These are phyloP conservation scores for Cystobasidium pallidum DNA, from an alignment of 1,284 basidiomycete genomes.

Conservation along the genomic window DNA sequence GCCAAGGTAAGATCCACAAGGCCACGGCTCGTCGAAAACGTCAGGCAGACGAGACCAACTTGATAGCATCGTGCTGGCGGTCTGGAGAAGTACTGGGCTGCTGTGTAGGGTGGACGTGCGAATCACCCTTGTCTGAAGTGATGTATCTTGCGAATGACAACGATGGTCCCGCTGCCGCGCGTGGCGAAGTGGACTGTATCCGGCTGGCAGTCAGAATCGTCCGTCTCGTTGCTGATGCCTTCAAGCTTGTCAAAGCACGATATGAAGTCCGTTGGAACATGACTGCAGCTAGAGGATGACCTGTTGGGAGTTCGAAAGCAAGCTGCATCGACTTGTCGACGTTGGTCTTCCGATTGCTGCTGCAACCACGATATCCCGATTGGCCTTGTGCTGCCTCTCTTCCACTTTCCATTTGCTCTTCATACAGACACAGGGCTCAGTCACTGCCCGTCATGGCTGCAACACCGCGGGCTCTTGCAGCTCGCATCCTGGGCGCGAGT, in stretches of 20 bases:
- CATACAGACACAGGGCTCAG: too few species aligned
- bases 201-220: not conserved
- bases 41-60: slow-evolving; percentile 20
- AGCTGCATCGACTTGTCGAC: not conserved
- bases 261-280: slow-evolving; percentile 18
- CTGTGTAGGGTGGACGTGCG: slow-evolving; percentile 19
- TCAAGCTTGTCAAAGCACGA: not conserved
- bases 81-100: slow-evolving; percentile 40
- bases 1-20: not conserved
- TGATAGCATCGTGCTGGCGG: slow-evolving; percentile 1
- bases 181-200: slow-evolving; percentile 24
- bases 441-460: not conserved
- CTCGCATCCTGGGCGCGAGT: slow-evolving; percentile 13
- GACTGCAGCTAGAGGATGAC: not conserved
- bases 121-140: slow-evolving; percentile 21
- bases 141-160: slow-evolving; percentile 16
- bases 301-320: slow-evolving; percentile 4
- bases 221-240: not conserved
- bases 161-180: slow-evolving; percentile 9
- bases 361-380: slow-evolving; percentile 5
- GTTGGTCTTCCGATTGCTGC: not conserved
- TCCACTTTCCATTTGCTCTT: not conserved
- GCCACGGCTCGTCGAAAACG: not conserved
- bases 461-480: not conserved
- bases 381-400: not conserved